These are phyloP conservation scores for Scedosporium aurantiacum DNA, from an alignment of 2,329 filamentous ascomycete genomes.

Conservation along the genomic window DNA sequence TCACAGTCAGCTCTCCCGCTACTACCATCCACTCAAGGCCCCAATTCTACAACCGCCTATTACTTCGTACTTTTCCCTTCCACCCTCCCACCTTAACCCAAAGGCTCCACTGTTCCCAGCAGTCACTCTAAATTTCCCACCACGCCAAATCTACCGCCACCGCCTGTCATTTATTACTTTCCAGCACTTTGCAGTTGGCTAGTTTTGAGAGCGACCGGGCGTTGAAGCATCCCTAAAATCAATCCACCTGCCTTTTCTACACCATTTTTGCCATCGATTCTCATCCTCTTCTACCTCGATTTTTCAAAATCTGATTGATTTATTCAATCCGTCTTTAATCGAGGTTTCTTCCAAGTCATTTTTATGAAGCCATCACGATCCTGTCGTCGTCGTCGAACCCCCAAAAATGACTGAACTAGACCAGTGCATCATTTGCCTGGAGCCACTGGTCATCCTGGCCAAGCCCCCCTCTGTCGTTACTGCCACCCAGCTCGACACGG, in stretches of 20 bases:
- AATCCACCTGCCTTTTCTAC: not conserved
- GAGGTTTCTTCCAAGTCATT: conserved; percentile 13
- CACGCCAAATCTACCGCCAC: not conserved
- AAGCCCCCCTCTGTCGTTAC: conserved; percentile 2
- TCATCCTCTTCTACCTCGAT: conserved; percentile 7
- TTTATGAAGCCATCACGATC: conserved; percentile 36
- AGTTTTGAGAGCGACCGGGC: not conserved
- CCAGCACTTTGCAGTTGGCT: not conserved
- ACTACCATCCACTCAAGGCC: not conserved
- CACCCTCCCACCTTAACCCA: not conserved
- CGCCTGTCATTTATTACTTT: not conserved
- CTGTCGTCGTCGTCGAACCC: conserved; percentile 24
- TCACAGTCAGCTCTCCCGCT: not conserved
- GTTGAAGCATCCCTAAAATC: not conserved
- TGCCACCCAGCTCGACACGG: not conserved
- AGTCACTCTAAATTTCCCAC: not conserved
- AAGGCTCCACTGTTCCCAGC: not conserved
- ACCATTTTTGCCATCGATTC: conserved; percentile 2
- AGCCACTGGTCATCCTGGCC: conserved; percentile 31
- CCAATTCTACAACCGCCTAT: not conserved
- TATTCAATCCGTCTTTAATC: conserved; percentile 1
- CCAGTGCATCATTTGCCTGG: conserved; percentile 61
- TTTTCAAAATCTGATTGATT: conserved; percentile 7
- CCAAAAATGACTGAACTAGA: conserved; percentile 43
- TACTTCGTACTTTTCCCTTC: not conserved